phyloP scores from a whole-genome alignment of 2,329 filamentous ascomycete genomes.

The Elsinoe australis region DNA sequence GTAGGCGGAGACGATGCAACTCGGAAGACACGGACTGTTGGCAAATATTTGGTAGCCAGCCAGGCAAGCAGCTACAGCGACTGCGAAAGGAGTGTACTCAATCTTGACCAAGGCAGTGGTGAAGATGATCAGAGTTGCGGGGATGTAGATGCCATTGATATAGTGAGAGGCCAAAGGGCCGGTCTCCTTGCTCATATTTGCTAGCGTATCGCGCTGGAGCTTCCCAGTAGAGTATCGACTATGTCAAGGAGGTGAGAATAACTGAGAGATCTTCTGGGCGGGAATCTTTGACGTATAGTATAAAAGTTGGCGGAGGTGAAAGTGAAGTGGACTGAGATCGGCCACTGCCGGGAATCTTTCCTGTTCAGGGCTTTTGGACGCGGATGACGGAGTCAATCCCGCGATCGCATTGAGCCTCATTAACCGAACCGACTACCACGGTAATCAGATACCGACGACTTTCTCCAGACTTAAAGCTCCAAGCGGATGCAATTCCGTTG shows the following conservation, averaged over 20 bases:
- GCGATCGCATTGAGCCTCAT: background rate
- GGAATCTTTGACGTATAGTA: background rate
- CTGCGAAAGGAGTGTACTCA: slow-evolving; percentile 67
- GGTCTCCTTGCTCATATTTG: slow-evolving; percentile 23
- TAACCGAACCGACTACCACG: background rate
- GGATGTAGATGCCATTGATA: slow-evolving; percentile 75
- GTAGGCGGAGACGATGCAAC: slow-evolving; percentile 12
- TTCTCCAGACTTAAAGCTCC: no score
- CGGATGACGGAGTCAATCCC: slow-evolving; percentile 1
- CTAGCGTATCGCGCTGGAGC: background rate
- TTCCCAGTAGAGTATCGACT: no score
- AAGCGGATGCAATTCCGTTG: no score
- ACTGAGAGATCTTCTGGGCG: no score
- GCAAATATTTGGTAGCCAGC: slow-evolving; percentile 62
- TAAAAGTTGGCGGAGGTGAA: slow-evolving; percentile 1
- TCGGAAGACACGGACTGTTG: slow-evolving; percentile 50
- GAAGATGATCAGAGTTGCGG: slow-evolving; percentile 67
- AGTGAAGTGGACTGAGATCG: slow-evolving; percentile 2
- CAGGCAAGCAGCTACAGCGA: slow-evolving; percentile 57
- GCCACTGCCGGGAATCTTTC: slow-evolving; percentile 3
- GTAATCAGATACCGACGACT: background rate
- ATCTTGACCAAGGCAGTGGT: slow-evolving; percentile 71
- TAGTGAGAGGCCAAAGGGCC: slow-evolving; percentile 54
- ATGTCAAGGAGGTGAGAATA: no score
- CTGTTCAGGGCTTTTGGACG: slow-evolving; percentile 1